Evolutionary conservation across 805 yeast genomes (phyloP), one percentile per base, ranked within the genome.

Genomic region (Yarrowia sp.): DNA sequence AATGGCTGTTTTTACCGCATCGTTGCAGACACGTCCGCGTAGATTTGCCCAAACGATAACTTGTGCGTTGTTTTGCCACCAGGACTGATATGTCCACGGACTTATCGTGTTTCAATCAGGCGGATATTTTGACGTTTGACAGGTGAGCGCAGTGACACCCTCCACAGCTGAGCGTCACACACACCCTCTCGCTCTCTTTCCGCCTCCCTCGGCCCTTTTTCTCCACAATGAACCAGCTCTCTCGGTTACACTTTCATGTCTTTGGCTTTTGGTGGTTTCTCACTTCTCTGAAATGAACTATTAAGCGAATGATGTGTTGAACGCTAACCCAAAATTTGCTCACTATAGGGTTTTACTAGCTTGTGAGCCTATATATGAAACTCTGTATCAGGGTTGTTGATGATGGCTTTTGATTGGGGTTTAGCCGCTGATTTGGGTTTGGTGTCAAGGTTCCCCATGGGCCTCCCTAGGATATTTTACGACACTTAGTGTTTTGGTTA

Each of bases 371-470:
- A 20, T 19, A 17, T 19, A 20, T 13, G n/a, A 20, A 44, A 20
- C 49, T 15, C 30, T 14, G 9, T 14, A 8, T 14, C 9, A 14
- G 17, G 30, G 30, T 0, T 24, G 42, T 15, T 6, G 9, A 15
- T 14, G 42, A 39, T 39, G 44, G 10, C 13, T n/a, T 42, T 42
- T 42, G 38, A 36, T 24, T 24, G 30, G 30, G 30, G 9, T 9
- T 39, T 39, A 39, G 42, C 42, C 42, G n/a, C 42, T 5, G 44
- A n/a, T 42, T 44, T 44, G 33, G 49, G 49, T 44, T 44, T 44
- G 8, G 13, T 9, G 20, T 20, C n/a, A 44, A 44, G 30, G 15
- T 43, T 17, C 20, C 20, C 44, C 44, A 10, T n/a, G 44, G 44
- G 19, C 42, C 42, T 39, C 30, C 42, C 42, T 42, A n/a, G 33